Conservation (phyloP, 2,329 filamentous ascomycete genomes). For the Clonostachys rhizophaga region DNA sequence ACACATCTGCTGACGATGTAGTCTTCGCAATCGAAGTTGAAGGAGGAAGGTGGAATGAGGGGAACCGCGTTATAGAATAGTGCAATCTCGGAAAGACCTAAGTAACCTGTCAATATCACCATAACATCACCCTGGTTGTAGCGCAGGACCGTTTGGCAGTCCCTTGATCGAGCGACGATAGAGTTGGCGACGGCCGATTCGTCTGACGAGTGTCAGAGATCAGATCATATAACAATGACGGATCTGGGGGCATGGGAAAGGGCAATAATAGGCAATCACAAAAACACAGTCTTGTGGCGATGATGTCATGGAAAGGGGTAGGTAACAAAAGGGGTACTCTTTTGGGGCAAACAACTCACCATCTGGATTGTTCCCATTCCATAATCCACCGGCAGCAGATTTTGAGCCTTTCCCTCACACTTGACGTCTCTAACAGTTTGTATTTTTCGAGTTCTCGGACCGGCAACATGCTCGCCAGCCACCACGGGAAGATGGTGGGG, state of each 20-base stretch:
- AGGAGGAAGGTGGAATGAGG: too few species aligned
- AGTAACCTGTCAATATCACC: too few species aligned
- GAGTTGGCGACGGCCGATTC: not conserved
- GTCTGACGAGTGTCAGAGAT: not conserved
- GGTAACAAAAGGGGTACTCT: not conserved
- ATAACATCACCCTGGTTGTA: too few species aligned
- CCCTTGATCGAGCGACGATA: too few species aligned
- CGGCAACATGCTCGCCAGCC: conserved; percentile 80
- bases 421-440: conserved; percentile 64
- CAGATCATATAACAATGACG: too few species aligned
- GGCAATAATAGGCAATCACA: too few species aligned
- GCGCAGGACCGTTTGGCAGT: not conserved
- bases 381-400: conserved; percentile 77
- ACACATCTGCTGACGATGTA: too few species aligned
- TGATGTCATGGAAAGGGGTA: not conserved
- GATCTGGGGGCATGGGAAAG: too few species aligned
- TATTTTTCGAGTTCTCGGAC: conserved; percentile 79
- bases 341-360: conserved; percentile 45
- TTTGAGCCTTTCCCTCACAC: conserved; percentile 77
- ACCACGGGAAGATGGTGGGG: conserved; percentile 78
- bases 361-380: conserved; percentile 64
- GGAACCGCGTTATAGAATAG: too few species aligned
- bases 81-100: too few species aligned
- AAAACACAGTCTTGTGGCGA: not conserved
- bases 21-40: too few species aligned